Conservation (phyloP, 2,329 filamentous ascomycete species). For the Botrytis fragariae region DNA sequence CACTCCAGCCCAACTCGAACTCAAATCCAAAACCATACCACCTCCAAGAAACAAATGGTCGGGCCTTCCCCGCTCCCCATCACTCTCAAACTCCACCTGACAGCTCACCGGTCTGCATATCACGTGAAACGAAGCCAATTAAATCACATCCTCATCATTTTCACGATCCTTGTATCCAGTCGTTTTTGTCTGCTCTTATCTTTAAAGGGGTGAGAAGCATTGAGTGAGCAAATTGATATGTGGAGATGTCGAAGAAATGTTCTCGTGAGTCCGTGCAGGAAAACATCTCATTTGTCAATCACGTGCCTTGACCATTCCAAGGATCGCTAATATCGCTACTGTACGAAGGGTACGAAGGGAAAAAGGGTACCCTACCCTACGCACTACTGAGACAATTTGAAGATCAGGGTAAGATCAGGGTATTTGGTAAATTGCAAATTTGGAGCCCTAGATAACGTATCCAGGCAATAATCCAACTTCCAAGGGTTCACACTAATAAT, state of each 20-base stretch:
- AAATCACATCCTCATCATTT: neutral
- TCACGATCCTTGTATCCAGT: neutral
- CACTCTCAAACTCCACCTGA: neutral
- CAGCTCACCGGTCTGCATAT: slow-evolving; percentile 1
- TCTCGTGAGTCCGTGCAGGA: neutral
- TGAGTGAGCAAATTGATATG: neutral
- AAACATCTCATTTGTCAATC: neutral
- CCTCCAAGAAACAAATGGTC: neutral
- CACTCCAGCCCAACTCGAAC: neutral
- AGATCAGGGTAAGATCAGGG: neutral
- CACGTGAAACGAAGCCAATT: neutral
- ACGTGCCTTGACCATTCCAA: neutral
- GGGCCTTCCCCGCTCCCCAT: neutral
- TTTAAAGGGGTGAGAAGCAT: neutral
- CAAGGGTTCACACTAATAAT: neutral
- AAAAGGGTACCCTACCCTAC: neutral
- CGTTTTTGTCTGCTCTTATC: neutral
- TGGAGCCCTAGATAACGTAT: neutral
- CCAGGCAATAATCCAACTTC: neutral
- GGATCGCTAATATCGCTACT: neutral
- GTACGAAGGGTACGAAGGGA: neutral
- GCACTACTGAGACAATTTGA: slow-evolving; percentile 1
- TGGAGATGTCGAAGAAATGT: neutral
- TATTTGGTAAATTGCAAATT: neutral
- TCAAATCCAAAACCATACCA: neutral